A percentile compares a stretch with the other conserved stretches of the same genome.
Evolutionary conservation across 2,329 filamentous ascomycete species (phyloP).

Genomic region (Sporothrix pseudoabietina): DNA sequence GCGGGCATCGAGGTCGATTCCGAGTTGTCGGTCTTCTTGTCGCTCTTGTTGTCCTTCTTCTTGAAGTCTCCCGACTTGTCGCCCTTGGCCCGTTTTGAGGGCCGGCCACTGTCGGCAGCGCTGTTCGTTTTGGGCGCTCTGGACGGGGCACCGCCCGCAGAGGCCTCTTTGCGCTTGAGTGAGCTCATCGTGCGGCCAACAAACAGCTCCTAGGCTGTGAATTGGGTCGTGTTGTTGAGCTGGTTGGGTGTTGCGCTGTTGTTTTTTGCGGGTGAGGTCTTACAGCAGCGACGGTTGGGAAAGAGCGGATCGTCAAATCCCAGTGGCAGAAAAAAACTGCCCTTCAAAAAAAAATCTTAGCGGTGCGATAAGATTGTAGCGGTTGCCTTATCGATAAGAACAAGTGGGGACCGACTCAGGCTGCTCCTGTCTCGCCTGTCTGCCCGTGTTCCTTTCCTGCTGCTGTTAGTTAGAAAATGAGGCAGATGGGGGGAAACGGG

Average conservation of each 20-base stretch:
- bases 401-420: background rate
- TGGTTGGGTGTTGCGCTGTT: slow-evolving; percentile 9
- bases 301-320: slow-evolving; percentile 21
- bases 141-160: slow-evolving; percentile 22
- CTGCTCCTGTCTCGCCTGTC: background rate
- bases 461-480: background rate
- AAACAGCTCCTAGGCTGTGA: slow-evolving; percentile 22
- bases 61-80: slow-evolving; percentile 23
- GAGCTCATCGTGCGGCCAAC: slow-evolving; percentile 32
- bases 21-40: slow-evolving; percentile 21
- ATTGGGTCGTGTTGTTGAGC: slow-evolving; percentile 21
- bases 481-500: background rate
- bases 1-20: slow-evolving; percentile 10
- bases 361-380: slow-evolving; percentile 29
- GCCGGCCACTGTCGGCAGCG: slow-evolving; percentile 25
- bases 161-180: slow-evolving; percentile 35
- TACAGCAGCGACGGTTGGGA: slow-evolving; percentile 20
- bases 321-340: slow-evolving; percentile 28
- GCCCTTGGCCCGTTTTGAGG: slow-evolving; percentile 33
- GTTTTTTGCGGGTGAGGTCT: background rate
- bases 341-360: slow-evolving; percentile 31
- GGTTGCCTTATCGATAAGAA: slow-evolving; percentile 31
- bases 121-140: slow-evolving; percentile 25
- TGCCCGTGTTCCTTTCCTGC: background rate
- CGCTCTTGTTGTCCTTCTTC: slow-evolving; percentile 24